Conservation (phyloP, 495 filamentous ascomycete species). For the Xeromyces bisporus region DNA sequence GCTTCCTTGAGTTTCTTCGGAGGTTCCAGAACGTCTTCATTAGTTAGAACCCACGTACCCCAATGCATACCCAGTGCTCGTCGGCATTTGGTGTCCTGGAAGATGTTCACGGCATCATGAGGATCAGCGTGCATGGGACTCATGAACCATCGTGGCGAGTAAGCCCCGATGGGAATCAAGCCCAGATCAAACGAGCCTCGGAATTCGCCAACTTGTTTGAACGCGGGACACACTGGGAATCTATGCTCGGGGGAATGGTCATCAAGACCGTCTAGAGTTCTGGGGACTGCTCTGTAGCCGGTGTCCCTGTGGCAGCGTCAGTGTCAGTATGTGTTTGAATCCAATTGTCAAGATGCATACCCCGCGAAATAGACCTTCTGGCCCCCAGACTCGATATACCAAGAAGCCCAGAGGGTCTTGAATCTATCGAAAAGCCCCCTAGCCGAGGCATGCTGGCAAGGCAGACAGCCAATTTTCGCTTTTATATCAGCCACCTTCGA, state of each 20-base stretch:
- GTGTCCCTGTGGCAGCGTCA: conserved; percentile 32
- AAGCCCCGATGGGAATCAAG: conserved; percentile 89
- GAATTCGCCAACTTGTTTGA: conserved; percentile 66
- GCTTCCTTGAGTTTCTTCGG: conserved; percentile 60
- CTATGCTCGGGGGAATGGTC: conserved; percentile 57
- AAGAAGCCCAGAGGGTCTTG: conserved; percentile 74
- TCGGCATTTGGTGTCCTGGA: conserved; percentile 69
- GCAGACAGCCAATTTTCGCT: conserved; percentile 66
- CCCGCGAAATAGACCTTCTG: conserved; percentile 30
- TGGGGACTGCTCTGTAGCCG: conserved; percentile 72
- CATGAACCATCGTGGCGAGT: conserved; percentile 60
- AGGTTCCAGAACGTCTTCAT: conserved; percentile 74
- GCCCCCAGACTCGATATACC: conserved; percentile 58
- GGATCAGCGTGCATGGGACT: conserved; percentile 79
- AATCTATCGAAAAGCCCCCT: conserved; percentile 50
- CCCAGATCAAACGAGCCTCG: conserved; percentile 86
- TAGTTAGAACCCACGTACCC: conserved; percentile 82
- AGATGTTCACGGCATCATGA: conserved; percentile 78
- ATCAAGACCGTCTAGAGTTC: conserved; percentile 44
- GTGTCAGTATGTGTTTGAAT: no score
- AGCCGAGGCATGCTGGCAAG: conserved; percentile 69
- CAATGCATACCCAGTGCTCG: conserved; percentile 83
- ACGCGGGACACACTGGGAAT: conserved; percentile 69
- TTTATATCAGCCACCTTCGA: conserved; percentile 33
- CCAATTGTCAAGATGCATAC: conserved; percentile 9